A percentile compares a stretch with the other conserved stretches of the same genome.
These are phyloP conservation scores for Hymenotorrendiella dingleyae DNA, from an alignment of 2,329 filamentous ascomycete species.

Conservation along the genomic window DNA sequence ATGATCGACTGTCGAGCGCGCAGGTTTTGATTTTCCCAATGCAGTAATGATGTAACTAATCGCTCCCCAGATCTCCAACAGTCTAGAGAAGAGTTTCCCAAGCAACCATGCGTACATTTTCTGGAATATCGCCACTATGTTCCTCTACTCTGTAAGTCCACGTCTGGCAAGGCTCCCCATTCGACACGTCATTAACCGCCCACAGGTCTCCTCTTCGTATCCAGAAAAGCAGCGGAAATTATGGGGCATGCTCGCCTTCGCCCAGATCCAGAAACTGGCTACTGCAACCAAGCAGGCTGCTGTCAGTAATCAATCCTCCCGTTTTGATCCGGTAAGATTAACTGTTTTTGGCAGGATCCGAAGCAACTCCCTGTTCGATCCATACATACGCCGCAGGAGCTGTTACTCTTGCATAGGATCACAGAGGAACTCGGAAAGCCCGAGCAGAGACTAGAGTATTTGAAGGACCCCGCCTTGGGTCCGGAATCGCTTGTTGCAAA, in stretches of 20 bases:
- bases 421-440: conserved; percentile 20
- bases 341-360: conserved; percentile 17
- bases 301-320: conserved; percentile 17
- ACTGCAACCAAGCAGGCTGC: conserved; percentile 24
- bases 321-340: conserved; percentile 1
- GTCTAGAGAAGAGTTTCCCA: conserved; percentile 30
- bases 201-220: conserved; percentile 20
- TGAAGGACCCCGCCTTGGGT: conserved; percentile 26
- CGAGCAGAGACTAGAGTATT: conserved; percentile 25
- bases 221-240: conserved; percentile 25
- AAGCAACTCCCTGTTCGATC: conserved; percentile 25
- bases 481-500: conserved; percentile 30
- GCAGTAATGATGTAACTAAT: not conserved
- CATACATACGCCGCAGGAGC: conserved; percentile 31
- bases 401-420: conserved; percentile 28
- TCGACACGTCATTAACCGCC: conserved; percentile 10
- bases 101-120: conserved; percentile 29
- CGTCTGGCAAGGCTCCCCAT: not conserved
- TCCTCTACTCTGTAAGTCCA: conserved; percentile 29
- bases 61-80: conserved; percentile 27
- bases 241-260: conserved; percentile 25
- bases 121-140: conserved; percentile 30
- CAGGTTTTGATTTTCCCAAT: too few species aligned
- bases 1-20: too few species aligned
- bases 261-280: conserved; percentile 28